These are phyloP conservation scores for Sungouiella thailandica DNA, from an alignment of 805 yeast species.

Conservation along the genomic window DNA sequence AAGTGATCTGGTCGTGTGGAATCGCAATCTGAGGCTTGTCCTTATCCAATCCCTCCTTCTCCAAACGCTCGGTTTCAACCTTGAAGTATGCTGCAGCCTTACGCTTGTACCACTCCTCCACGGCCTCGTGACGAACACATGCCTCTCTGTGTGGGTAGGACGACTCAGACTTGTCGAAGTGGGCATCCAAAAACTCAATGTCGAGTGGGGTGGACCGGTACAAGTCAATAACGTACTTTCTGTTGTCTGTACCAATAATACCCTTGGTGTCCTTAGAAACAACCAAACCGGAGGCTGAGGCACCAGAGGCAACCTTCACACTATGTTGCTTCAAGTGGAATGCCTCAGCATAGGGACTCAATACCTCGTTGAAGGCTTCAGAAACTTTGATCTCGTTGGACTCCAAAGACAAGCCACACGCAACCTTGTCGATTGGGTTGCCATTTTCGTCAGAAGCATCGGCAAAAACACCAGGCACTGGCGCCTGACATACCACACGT, in stretches of 20 bases:
- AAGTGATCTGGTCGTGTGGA: constrained; percentile 48
- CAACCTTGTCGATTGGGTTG: constrained; percentile 39
- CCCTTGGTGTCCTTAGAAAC: constrained; percentile 84
- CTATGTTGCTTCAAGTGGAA: constrained; percentile 74
- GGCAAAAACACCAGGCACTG: constrained; percentile 86
- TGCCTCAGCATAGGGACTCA: constrained; percentile 61
- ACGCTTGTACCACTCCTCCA: constrained; percentile 83
- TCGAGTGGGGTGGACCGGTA: constrained; percentile 84
- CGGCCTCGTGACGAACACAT: constrained; percentile 79
- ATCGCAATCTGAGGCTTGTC: constrained; percentile 47
- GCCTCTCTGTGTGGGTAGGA: constrained; percentile 81
- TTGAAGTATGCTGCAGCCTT: constrained; percentile 53
- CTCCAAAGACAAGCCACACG: constrained; percentile 72
- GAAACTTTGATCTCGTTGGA: constrained; percentile 45
- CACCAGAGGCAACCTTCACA: constrained; percentile 45
- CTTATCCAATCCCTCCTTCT: constrained; percentile 32
- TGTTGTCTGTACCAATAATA: constrained; percentile 75
- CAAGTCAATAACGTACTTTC: constrained; percentile 79
- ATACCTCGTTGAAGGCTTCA: constrained; percentile 47
- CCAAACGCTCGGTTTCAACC: constrained; percentile 43
- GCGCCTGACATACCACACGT: constrained; percentile 87
- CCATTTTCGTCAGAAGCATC: constrained; percentile 19
- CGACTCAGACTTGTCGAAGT: constrained; percentile 37
- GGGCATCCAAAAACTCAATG: constrained; percentile 63
- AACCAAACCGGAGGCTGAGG: constrained; percentile 43